phyloP scores from a whole-genome alignment of 2,329 filamentous ascomycete species.

The Cordyceps pruinosa region DNA sequence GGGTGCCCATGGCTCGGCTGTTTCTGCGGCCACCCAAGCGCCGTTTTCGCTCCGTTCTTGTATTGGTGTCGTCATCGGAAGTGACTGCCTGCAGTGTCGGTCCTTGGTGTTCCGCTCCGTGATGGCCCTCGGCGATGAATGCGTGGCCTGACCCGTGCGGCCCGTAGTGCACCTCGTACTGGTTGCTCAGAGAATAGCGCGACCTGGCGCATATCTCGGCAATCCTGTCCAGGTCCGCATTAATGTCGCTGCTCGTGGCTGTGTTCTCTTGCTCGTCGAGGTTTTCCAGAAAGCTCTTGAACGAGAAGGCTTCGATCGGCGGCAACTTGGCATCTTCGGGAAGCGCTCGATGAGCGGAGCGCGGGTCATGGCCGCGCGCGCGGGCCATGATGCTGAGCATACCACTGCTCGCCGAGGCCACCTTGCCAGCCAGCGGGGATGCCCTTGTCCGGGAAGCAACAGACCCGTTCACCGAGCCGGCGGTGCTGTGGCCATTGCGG shows the following conservation, averaged over 20 bases:
- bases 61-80: constrained; percentile 44
- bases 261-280: constrained; percentile 33
- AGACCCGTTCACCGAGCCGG: constrained; percentile 16
- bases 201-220: constrained; percentile 61
- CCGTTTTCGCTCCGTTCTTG: constrained; percentile 32
- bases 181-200: constrained; percentile 58
- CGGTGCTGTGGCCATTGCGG: constrained; percentile 1
- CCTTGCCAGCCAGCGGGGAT: constrained; percentile 27
- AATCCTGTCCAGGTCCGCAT: constrained; percentile 55
- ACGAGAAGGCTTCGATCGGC: constrained; percentile 56
- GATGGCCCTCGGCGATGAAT: constrained; percentile 32
- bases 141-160: constrained; percentile 52
- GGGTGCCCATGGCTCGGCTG: constrained; percentile 52
- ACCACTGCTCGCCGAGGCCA: constrained; percentile 32
- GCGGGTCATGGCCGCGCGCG: constrained; percentile 5
- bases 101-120: constrained; percentile 28
- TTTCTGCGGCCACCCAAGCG: constrained; percentile 36
- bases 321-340: constrained; percentile 43
- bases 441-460: constrained; percentile 22
- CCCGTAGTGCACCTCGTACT: constrained; percentile 58
- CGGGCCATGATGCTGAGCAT: constrained; percentile 31
- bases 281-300: constrained; percentile 57
- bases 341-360: not conserved
- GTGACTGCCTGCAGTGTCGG: constrained; percentile 52
- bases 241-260: constrained; percentile 39